Base-by-base conservation (phyloP, 257 asterid genomes). In the Scutellaria barbata region DNA sequence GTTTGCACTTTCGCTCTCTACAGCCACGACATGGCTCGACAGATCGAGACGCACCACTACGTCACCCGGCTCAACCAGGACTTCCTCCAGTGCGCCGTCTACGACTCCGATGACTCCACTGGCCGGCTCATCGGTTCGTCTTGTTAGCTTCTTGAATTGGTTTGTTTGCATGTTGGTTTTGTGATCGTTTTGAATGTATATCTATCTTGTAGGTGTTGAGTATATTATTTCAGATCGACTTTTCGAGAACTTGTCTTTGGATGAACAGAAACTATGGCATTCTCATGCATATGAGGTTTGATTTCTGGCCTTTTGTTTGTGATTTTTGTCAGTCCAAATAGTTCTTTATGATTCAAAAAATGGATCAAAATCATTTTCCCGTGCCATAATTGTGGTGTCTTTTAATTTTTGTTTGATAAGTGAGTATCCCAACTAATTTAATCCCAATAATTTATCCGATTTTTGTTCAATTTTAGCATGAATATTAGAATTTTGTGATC, bases 1-100 rank as follows among this genome's bases (percentile, higher is more conserved):
- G 90, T 76, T 0, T 91, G 99, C 63, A 94, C 96, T 30, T 91
- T 94, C 56, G 95, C 96, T 0, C 71, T 86, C 37, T 94, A 91
- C 71, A 81, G 85, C 82, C 88, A 91, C 40, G 96, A 91, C 79
- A 84, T 94, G 97, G 56, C 65, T 53, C 92, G 97, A 10, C 96
- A 91, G 50, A 89, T 94, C 72, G 86, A 94, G 85, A 82, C 99
- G 55, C 99, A 94, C 75, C 96, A 94, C 75, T 88, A 68, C 18
- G 85, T 77, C 5, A 77, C 82, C 0, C 85, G 96, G 0, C 47
- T 82, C 61, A 91, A 87, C 78, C 91, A 88, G 66, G 95, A 91
- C 70, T 85, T 94, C 66, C 90, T 91, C 59, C 97, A 91, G 80
- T 91, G 93, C 81, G 93, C 97, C 13, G 96, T 94, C 72, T 94